phyloP scores from a whole-genome alignment of 2,329 filamentous ascomycete genomes.

The Plenodomus tracheiphilus region DNA sequence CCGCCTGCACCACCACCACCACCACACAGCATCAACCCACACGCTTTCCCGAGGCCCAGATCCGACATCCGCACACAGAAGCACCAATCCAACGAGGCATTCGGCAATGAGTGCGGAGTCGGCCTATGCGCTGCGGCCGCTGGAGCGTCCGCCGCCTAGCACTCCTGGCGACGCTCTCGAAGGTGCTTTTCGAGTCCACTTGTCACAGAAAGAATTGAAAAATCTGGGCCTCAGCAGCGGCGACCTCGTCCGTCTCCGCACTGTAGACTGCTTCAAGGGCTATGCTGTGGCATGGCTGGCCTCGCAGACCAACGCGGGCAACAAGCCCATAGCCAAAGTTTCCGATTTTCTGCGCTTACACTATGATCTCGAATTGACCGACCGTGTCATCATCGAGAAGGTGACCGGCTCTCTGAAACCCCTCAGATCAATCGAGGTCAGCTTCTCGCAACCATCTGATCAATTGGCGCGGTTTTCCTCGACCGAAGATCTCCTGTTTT shows the following conservation, averaged over 20 bases:
- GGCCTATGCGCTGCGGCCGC: constrained; percentile 58
- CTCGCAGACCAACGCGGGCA: constrained; percentile 47
- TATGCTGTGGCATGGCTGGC: constrained; percentile 67
- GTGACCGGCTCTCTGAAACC: constrained; percentile 44
- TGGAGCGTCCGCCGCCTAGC: constrained; percentile 51
- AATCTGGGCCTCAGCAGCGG: constrained; percentile 60
- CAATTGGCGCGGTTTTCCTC: constrained; percentile 24
- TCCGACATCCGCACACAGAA: too few species aligned
- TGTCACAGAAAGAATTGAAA: constrained; percentile 60
- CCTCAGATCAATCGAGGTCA: constrained; percentile 35
- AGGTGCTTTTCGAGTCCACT: constrained; percentile 62
- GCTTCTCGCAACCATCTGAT: constrained; percentile 23
- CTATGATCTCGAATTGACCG: constrained; percentile 67
- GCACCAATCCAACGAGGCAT: neutral
- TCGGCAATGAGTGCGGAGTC: constrained; percentile 24
- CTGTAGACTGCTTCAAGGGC: constrained; percentile 48
- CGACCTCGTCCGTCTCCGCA: constrained; percentile 60
- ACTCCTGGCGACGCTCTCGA: constrained; percentile 54
- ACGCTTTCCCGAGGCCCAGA: neutral
- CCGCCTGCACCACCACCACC: too few species aligned
- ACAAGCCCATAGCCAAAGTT: constrained; percentile 59
- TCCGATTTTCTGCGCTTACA: constrained; percentile 72
- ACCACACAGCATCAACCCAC: neutral
- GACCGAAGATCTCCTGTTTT: constrained; percentile 33
- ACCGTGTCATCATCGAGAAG: constrained; percentile 60